phyloP scores from a whole-genome alignment of 768 basidiomycete genomes.

The Boletus coccyginus region DNA sequence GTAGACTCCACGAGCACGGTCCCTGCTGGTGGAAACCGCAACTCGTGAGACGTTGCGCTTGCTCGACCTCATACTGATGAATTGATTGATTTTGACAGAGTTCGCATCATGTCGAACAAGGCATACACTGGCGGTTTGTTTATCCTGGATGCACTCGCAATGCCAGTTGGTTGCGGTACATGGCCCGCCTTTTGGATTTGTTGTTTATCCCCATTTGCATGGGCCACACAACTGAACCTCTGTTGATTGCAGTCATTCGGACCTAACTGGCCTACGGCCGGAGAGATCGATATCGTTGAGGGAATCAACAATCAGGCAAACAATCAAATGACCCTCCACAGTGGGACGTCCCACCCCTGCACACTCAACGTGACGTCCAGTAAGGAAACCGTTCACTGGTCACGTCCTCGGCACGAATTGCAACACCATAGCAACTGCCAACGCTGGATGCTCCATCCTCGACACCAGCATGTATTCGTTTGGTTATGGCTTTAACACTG shows the following conservation, averaged over 20 bases:
- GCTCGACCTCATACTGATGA: not conserved
- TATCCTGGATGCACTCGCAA: slow-evolving; percentile 63
- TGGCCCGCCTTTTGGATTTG: slow-evolving; percentile 58
- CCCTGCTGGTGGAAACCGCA: slow-evolving; percentile 48
- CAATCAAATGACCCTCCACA: slow-evolving; percentile 71
- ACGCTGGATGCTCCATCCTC: slow-evolving; percentile 49
- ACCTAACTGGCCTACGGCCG: slow-evolving; percentile 49
- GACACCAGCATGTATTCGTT: slow-evolving; percentile 43
- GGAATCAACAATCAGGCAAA: slow-evolving; percentile 55
- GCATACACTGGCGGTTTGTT: slow-evolving; percentile 62
- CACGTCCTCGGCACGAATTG: slow-evolving; percentile 32
- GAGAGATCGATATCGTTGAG: slow-evolving; percentile 76
- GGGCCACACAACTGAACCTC: not conserved
- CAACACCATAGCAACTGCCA: slow-evolving; percentile 37
- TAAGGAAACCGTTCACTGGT: slow-evolving; percentile 19
- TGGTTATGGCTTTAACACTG: slow-evolving; percentile 30
- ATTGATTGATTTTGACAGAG: slow-evolving; percentile 34
- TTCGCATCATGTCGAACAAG: slow-evolving; percentile 65
- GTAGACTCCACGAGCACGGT: slow-evolving; percentile 56
- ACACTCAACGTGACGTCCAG: slow-evolving; percentile 2
- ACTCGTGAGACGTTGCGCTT: slow-evolving; percentile 37
- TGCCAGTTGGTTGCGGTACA: slow-evolving; percentile 67
- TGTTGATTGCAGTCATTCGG: slow-evolving; percentile 37
- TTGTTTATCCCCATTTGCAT: slow-evolving; percentile 2
- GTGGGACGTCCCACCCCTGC: slow-evolving; percentile 38